Percentiles rank a stretch among this genome's conserved stretches.
Conservation (phyloP, 345 rosid genomes). For the Anacardium occidentale region DNA sequence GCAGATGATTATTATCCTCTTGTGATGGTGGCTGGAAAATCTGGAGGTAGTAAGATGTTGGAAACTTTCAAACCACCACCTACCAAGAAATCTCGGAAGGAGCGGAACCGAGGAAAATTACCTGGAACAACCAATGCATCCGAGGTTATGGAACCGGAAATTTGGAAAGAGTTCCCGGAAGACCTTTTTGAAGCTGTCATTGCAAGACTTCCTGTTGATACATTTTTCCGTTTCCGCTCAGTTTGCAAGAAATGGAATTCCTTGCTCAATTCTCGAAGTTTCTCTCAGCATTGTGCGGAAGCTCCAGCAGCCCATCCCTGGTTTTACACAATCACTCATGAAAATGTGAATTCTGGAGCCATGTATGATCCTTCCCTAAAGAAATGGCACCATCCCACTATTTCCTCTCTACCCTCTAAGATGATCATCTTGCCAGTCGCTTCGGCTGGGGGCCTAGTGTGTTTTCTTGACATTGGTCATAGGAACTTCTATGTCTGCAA, state of each 20-base stretch:
- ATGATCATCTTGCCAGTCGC: slow-evolving; percentile 79
- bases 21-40: slow-evolving; percentile 76
- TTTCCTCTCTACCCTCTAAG: slow-evolving; percentile 68
- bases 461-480: slow-evolving; percentile 92
- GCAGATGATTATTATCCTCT: slow-evolving; percentile 65
- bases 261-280: slow-evolving; percentile 65
- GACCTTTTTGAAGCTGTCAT: slow-evolving; percentile 91
- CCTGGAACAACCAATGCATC: slow-evolving; percentile 30
- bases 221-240: slow-evolving; percentile 82
- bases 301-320: slow-evolving; percentile 64
- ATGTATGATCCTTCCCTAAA: slow-evolving; percentile 76
- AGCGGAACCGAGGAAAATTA: slow-evolving; percentile 58
- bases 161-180: slow-evolving; percentile 94
- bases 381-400: slow-evolving; percentile 86
- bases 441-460: slow-evolving; percentile 93
- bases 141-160: slow-evolving; percentile 71
- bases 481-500: slow-evolving; percentile 85
- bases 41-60: slow-evolving; percentile 58
- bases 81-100: slow-evolving; percentile 68
- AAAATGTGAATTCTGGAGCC: slow-evolving; percentile 81
- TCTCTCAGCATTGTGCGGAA: slow-evolving; percentile 65
- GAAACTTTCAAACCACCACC: slow-evolving; percentile 75
- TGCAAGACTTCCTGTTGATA: slow-evolving; percentile 82
- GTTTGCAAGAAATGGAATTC: slow-evolving; percentile 90
- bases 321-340: slow-evolving; percentile 91